Percentiles rank a stretch among this genome's conserved stretches.
Conservation (phyloP, 1,284 basidiomycete genomes). For the Cryptococcus wingfieldii region DNA sequence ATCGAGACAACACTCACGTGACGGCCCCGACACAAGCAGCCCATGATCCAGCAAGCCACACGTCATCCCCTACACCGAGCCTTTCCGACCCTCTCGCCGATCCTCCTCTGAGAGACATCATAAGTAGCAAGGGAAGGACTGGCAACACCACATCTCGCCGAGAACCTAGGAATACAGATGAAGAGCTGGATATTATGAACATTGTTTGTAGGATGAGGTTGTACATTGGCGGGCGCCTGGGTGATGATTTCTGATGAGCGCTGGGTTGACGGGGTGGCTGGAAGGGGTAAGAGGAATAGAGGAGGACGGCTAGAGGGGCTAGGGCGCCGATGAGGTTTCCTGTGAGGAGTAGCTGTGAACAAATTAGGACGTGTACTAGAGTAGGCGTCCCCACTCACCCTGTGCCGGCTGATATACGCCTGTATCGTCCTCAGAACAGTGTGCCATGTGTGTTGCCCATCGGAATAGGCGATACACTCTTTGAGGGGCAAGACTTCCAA, state of each 20-base stretch:
- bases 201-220: conserved; percentile 3
- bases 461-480: not conserved
- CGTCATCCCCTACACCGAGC: conserved; percentile 1
- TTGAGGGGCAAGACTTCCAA: not conserved
- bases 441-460: not conserved
- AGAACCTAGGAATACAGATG: not conserved
- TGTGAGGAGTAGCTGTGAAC: not conserved
- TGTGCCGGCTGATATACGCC: not conserved
- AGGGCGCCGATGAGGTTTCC: not conserved
- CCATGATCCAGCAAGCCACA: conserved; percentile 5
- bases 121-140: conserved; percentile 3
- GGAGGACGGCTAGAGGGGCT: conserved; percentile 1
- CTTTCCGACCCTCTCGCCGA: not conserved
- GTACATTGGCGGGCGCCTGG: conserved; percentile 1
- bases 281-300: conserved; percentile 8
- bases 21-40: not conserved
- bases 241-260: not conserved
- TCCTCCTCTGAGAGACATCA: conserved; percentile 10
- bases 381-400: not conserved
- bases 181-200: conserved; percentile 3
- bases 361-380: not conserved
- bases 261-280: not conserved
- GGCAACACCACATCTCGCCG: not conserved
- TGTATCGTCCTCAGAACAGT: not conserved
- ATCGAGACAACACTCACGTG: conserved; percentile 1